Evolutionary conservation across 768 basidiomycete genomes (phyloP), one percentile per base, ranked within the genome.

Genomic region (Lentinula guzmanii): DNA sequence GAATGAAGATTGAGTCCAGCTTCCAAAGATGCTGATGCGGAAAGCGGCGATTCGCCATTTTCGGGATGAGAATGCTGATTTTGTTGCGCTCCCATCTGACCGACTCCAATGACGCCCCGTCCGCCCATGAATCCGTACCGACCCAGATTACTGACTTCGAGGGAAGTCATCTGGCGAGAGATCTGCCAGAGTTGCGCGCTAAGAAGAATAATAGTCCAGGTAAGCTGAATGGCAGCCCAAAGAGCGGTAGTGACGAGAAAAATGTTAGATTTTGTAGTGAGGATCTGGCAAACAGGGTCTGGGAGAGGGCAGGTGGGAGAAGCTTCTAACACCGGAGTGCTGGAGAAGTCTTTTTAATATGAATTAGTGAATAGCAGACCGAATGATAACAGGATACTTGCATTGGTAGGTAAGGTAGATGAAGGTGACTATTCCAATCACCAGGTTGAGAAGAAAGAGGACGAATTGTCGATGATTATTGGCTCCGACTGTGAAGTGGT

Each of bases 101-200:
- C 79, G 18, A 90, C 77, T 41, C 81, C 84, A 2, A 86, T 82
- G 18, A 85, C 85, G 0, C 86, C 91, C 43, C 92, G 86, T 0
- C 95, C 95, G 41, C 97, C 96, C 93, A 99, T 96, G 77, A 88
- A 98, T 11, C 97, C 96, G 69, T 88, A 98, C 51, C 96, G 84
- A 3, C 96, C 94, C 2, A 98, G 85, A 69, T 99, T 99, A 62
- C 88, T 89, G 3, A 98, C 93, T 70, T 99, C 96, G 59, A 95
- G 82, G 0, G 96, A 98, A 1, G 96, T 99, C 84, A 98, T 93
- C 69, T 98, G 95, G 28, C 89, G 84, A 2, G 89, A 84, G 58
- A 98, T 86, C 73, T 99, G 97, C 91, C 92, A 96, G 53, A 87
- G 78, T 67, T 99, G 96, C 4, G 87, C 86, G 50, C 81, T 84